phyloP scores from a whole-genome alignment of 352 stramenopile genomes.

The Phytophthora citrophthora region DNA sequence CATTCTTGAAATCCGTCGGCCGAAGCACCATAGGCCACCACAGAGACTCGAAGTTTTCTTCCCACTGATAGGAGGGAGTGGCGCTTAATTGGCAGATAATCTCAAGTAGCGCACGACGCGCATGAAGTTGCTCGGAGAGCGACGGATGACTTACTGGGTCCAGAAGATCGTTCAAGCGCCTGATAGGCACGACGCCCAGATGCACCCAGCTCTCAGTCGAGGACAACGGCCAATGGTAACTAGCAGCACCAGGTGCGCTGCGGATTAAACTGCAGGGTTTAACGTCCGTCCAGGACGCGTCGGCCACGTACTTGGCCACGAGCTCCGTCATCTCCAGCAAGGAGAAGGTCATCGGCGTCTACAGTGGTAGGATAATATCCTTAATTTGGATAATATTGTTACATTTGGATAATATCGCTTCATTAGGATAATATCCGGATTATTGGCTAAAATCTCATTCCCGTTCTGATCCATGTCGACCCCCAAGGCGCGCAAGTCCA shows the following conservation, averaged over 20 bases:
- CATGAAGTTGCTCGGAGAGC: slow-evolving; percentile 9
- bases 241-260: slow-evolving; percentile 6
- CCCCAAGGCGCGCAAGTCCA: slow-evolving; percentile 66
- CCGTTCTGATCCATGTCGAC: slow-evolving; percentile 33
- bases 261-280: slow-evolving; percentile 1
- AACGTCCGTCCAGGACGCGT: not conserved
- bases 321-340: slow-evolving; percentile 16
- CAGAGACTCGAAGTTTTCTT: slow-evolving; percentile 23
- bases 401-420: too few relatives aligned
- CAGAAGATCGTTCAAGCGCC: not conserved
- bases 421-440: too few relatives aligned
- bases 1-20: slow-evolving; percentile 11
- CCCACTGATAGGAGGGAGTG: slow-evolving; percentile 20
- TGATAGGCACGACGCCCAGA: slow-evolving; percentile 14
- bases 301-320: slow-evolving; percentile 25
- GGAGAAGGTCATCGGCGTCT: not conserved
- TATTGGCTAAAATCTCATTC: too few relatives aligned
- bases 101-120: slow-evolving; percentile 23
- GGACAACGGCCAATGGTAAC: slow-evolving; percentile 22
- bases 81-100: slow-evolving; percentile 22
- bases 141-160: slow-evolving; percentile 1
- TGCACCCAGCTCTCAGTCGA: slow-evolving; percentile 16
- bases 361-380: too few relatives aligned
- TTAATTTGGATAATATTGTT: too few relatives aligned
- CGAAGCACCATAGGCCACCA: slow-evolving; percentile 25